Conservation (phyloP, 305 asterid genomes). For the Fraxinus latifolia region DNA sequence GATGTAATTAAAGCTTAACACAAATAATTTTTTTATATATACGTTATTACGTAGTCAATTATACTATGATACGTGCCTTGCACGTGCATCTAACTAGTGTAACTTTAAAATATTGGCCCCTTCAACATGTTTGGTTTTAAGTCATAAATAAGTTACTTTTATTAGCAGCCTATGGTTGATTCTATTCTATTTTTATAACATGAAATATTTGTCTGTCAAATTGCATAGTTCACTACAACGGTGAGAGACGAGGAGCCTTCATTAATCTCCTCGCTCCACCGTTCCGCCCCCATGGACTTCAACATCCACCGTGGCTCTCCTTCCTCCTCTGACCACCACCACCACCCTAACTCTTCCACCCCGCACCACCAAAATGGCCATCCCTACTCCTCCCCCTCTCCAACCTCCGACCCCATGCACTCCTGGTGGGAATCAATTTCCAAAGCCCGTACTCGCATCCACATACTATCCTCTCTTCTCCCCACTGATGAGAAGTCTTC, state of each 20-base stretch:
- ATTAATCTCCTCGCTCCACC: slow-evolving; percentile 9
- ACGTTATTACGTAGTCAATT: too few relatives aligned
- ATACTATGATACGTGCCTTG: too few relatives aligned
- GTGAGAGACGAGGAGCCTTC: slow-evolving; percentile 26
- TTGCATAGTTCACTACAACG: slow-evolving; percentile 13
- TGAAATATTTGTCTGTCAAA: too few relatives aligned
- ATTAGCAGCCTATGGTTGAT: too few relatives aligned
- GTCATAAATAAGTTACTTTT: too few relatives aligned
- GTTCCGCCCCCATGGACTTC: slow-evolving; percentile 64
- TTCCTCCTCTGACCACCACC: slow-evolving; percentile 50
- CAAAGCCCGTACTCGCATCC: slow-evolving; percentile 82
- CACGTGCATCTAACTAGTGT: too few relatives aligned
- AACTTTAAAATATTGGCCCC: too few relatives aligned
- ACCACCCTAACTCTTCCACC: slow-evolving; percentile 30
- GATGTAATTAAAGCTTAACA: too few relatives aligned
- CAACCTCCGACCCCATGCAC: slow-evolving; percentile 60
- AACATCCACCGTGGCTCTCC: slow-evolving; percentile 68
- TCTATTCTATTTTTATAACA: too few relatives aligned
- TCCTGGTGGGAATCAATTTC: slow-evolving; percentile 96
- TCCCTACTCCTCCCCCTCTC: slow-evolving; percentile 18
- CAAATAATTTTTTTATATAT: too few relatives aligned
- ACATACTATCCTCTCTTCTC: slow-evolving; percentile 60
- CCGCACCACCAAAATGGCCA: slow-evolving; percentile 33
- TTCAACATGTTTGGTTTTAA: too few relatives aligned
- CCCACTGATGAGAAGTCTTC: slow-evolving; percentile 39